phyloP scores from a whole-genome alignment of 768 basidiomycete genomes.

The Pleurotus eryngii region DNA sequence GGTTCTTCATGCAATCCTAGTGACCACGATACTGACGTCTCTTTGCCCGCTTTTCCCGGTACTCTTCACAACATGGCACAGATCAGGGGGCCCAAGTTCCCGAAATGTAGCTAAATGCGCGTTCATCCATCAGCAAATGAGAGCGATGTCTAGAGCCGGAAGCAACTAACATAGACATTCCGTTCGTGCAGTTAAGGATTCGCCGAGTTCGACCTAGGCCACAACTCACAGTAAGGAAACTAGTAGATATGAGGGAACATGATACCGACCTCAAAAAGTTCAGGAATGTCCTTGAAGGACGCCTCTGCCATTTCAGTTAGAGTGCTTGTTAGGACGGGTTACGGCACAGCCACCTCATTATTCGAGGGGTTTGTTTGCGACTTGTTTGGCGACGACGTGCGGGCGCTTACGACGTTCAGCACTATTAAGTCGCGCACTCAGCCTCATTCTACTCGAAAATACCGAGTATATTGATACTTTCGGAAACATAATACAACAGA shows the following conservation, averaged over 20 bases:
- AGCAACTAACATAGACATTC: slow-evolving; percentile 78
- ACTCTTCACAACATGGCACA: slow-evolving; percentile 94
- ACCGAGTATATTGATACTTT: too few relatives aligned
- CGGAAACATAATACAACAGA: too few relatives aligned
- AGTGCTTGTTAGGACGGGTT: not conserved
- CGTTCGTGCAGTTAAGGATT: slow-evolving; percentile 84
- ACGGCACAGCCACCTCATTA: not conserved
- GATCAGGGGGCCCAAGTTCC: slow-evolving; percentile 95
- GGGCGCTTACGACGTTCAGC: too few relatives aligned
- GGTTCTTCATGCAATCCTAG: not conserved
- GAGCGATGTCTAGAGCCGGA: not conserved
- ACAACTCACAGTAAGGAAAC: not conserved
- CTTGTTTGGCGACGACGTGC: too few relatives aligned
- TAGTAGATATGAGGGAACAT: not conserved
- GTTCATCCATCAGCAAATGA: slow-evolving; percentile 15
- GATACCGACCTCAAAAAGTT: slow-evolving; percentile 83
- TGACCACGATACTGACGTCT: slow-evolving; percentile 60
- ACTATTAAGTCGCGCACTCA: too few relatives aligned
- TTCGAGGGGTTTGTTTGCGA: not conserved
- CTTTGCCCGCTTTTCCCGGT: slow-evolving; percentile 79
- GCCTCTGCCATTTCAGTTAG: slow-evolving; percentile 52
- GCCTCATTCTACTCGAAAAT: too few relatives aligned
- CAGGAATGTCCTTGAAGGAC: slow-evolving; percentile 90
- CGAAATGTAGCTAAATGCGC: slow-evolving; percentile 77
- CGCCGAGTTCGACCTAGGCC: slow-evolving; percentile 79